phyloP scores from a whole-genome alignment of 306 rosid species.

The Potentilla sterilis region DNA sequence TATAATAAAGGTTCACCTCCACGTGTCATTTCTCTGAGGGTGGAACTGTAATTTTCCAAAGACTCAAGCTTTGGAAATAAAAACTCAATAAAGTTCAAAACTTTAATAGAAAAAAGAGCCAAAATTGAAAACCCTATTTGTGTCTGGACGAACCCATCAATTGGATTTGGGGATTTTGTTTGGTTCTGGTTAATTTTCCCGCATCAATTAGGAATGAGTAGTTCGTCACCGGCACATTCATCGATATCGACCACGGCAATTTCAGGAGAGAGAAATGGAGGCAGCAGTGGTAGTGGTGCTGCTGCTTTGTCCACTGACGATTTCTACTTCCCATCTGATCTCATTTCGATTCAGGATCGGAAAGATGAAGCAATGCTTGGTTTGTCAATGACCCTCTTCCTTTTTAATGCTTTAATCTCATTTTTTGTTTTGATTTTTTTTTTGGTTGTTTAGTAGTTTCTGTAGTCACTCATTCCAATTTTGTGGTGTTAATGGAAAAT shows the following conservation, averaged over 20 bases:
- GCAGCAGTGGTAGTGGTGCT: constrained; percentile 33
- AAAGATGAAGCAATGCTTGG: constrained; percentile 82
- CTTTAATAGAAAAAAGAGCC: not conserved
- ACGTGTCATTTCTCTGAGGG: not conserved
- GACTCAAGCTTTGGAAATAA: not conserved
- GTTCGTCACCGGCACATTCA: constrained; percentile 80
- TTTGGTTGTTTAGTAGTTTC: not conserved
- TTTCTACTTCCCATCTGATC: constrained; percentile 53
- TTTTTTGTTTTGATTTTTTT: not conserved
- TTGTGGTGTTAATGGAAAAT: not conserved
- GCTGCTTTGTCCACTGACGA: constrained; percentile 61
- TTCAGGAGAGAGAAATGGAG: constrained; percentile 54
- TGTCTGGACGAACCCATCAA: not conserved
- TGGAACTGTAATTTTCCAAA: not conserved
- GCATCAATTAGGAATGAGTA: constrained; percentile 37
- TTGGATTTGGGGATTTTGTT: not conserved
- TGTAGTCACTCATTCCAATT: not conserved
- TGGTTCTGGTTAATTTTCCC: not conserved
- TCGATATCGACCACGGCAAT: constrained; percentile 69
- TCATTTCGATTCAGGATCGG: constrained; percentile 61
- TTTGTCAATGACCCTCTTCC: constrained; percentile 23
- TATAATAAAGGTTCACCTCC: not conserved
- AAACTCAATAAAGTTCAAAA: not conserved
- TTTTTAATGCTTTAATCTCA: not conserved
- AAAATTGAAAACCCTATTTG: not conserved